A percentile compares a stretch with the other conserved stretches of the same genome.
phyloP scores from a whole-genome alignment of 257 asterid species.

The Thymus mandschuricus region DNA sequence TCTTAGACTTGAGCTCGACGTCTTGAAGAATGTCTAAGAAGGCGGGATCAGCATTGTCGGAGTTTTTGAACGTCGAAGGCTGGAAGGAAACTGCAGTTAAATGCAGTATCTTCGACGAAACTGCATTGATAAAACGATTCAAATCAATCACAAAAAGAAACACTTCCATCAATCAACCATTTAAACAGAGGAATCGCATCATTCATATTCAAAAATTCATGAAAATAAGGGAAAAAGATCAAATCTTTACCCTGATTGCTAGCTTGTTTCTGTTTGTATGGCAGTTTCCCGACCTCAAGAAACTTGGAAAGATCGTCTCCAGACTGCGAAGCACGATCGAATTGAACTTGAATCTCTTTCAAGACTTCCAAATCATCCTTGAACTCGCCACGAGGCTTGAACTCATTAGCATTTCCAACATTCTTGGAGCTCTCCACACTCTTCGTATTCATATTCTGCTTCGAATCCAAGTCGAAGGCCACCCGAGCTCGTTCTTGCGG shows the following conservation, averaged over 20 bases:
- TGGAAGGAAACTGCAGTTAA: constrained; percentile 58
- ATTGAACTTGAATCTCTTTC: constrained; percentile 76
- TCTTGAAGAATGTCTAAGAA: constrained; percentile 57
- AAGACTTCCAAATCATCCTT: constrained; percentile 75
- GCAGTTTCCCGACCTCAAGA: constrained; percentile 92
- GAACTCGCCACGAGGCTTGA: constrained; percentile 60
- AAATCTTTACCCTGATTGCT: constrained; percentile 64
- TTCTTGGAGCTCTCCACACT: constrained; percentile 57
- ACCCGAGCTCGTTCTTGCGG: constrained; percentile 44
- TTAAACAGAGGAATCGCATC: neutral
- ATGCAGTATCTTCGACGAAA: constrained; percentile 81
- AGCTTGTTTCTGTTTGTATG: constrained; percentile 69
- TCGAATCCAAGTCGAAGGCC: constrained; percentile 46
- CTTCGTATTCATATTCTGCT: constrained; percentile 66
- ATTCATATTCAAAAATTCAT: constrained; percentile 15
- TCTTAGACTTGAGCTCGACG: constrained; percentile 62
- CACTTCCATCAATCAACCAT: neutral
- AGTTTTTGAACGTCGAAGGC: constrained; percentile 56
- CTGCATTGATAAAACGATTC: constrained; percentile 40
- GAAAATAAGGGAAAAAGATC: constrained; percentile 25
- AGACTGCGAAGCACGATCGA: constrained; percentile 75
- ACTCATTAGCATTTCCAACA: constrained; percentile 52
- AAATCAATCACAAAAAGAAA: neutral
- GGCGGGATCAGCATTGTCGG: constrained; percentile 53
- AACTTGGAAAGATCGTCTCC: constrained; percentile 72